phyloP scores from a whole-genome alignment of 345 rosid species.

The Gossypium bickii region DNA sequence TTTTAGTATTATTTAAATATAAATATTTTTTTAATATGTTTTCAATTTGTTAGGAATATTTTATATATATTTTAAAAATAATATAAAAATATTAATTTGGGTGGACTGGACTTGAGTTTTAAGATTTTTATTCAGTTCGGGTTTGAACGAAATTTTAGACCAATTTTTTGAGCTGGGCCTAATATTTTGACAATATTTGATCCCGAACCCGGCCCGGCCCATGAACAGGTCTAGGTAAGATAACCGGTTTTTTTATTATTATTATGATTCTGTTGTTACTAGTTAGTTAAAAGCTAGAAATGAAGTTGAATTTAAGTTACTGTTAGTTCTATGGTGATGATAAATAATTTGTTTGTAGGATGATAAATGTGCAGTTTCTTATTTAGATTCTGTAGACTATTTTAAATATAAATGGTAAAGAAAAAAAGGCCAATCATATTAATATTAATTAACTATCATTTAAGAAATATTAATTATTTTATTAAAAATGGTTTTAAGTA shows the following conservation, averaged over 20 bases:
- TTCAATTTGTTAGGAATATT: no score
- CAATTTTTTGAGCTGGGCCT: rapidly evolving
- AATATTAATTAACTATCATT: no score
- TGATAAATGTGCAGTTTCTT: not conserved
- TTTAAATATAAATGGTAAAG: no score
- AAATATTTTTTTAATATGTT: no score
- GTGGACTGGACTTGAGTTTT: rapidly evolving
- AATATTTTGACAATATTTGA: no score
- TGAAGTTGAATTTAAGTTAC: not conserved
- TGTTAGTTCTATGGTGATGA: not conserved
- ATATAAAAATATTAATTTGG: no score
- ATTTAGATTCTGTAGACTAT: not conserved
- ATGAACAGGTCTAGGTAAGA: not conserved
- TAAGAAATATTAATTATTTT: no score
- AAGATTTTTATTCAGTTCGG: rapidly evolving
- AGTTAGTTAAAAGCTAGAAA: not conserved
- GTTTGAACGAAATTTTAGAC: rapidly evolving
- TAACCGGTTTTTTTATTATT: not conserved
- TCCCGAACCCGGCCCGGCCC: rapidly evolving
- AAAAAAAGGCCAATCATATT: no score
- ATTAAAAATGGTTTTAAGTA: no score
- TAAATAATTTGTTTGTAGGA: not conserved
- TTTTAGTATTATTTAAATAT: no score
- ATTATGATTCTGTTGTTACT: not conserved
- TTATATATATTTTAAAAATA: no score